Conservation (phyloP, 2,329 filamentous ascomycete genomes). For the Stenocarpella maydis region DNA sequence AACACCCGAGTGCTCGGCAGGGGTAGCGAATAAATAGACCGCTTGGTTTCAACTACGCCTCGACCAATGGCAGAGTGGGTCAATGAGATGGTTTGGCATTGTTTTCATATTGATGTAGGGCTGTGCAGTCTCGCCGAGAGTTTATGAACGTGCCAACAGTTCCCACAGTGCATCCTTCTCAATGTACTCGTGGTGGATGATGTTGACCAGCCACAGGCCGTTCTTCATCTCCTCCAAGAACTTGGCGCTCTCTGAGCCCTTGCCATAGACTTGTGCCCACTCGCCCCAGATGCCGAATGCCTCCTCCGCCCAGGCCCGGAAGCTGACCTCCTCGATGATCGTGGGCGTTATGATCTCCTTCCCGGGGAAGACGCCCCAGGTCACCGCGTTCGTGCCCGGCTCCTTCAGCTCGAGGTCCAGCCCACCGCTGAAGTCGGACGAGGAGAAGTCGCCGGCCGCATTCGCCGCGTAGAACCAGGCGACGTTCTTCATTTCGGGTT, state of each 20-base stretch:
- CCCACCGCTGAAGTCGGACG: constrained; percentile 62
- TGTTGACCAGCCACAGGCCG: constrained; percentile 88
- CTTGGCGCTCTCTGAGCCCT: constrained; percentile 73
- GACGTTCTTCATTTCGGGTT: constrained; percentile 66
- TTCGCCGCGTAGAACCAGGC: constrained; percentile 92
- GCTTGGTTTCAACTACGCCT: not conserved
- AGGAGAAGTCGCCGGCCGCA: constrained; percentile 77
- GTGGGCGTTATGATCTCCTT: constrained; percentile 97
- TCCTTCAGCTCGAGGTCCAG: constrained; percentile 41
- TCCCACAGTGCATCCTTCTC: constrained; percentile 78
- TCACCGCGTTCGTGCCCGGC: constrained; percentile 86
- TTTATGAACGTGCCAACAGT: constrained; percentile 55
- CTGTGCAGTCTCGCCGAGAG: constrained; percentile 4
- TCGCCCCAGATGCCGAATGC: constrained; percentile 95
- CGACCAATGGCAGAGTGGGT: not conserved
- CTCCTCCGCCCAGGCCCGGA: constrained; percentile 93
- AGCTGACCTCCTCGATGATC: constrained; percentile 95
- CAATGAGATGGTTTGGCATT: not conserved
- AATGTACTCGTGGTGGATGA: constrained; percentile 83
- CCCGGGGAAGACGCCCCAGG: constrained; percentile 93
- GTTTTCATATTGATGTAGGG: not conserved
- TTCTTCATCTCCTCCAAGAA: constrained; percentile 73
- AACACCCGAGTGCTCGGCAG: constrained; percentile 2
- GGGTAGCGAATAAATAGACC: constrained; percentile 15
- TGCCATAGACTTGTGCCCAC: constrained; percentile 85